Evolutionary conservation across 1,284 basidiomycete genomes (phyloP), one percentile per base, ranked within the genome.

Genomic region (Dichomitus squalens): DNA sequence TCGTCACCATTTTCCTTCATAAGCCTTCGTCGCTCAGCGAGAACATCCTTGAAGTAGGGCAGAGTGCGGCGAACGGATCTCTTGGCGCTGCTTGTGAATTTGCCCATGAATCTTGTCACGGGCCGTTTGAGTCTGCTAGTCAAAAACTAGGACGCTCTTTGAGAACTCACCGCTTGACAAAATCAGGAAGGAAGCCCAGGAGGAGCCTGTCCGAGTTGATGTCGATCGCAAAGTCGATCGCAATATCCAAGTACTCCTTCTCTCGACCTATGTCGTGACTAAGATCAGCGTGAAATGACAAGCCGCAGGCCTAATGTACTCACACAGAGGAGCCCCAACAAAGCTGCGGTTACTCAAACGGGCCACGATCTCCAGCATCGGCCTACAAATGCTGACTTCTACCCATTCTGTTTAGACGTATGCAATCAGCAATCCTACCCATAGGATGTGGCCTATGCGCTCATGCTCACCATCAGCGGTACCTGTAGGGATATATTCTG

Each of bases 291-390:
- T n/a, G n/a, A n/a, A n/a, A n/a, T n/a, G n/a, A n/a, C n/a, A n/a
- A n/a, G n/a, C n/a, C n/a, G n/a, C n/a, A n/a, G n/a, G n/a, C n/a
- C n/a, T n/a, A n/a, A n/a, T n/a, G n/a, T n/a, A 50, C 40, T 55
- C 35, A 72, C 79, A 80, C 6, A 77, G 52, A 6, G 76, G 76
- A 6, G 70, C 52, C 2, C 80, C 79, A 50, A 82, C 74, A 53
- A 82, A 78, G 11, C 76, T 73, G 40, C 79, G 72, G 61, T 79
- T 81, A 55, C 72, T 78, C 31, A 76, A 71, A 29, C 77, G 70
- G 11, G 77, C 76, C 40, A 81, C 72, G 31, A 80, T 64, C 38
- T 73, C 66, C 20, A 72, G 74, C 72, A 80, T 76, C 3, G 60
- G 38, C 1, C 16, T 34, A n/a, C 57, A 31, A 1, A 52, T 48